These are phyloP conservation scores for Microascus cirrosus DNA, from an alignment of 2,329 filamentous ascomycete species.

Conservation along the genomic window DNA sequence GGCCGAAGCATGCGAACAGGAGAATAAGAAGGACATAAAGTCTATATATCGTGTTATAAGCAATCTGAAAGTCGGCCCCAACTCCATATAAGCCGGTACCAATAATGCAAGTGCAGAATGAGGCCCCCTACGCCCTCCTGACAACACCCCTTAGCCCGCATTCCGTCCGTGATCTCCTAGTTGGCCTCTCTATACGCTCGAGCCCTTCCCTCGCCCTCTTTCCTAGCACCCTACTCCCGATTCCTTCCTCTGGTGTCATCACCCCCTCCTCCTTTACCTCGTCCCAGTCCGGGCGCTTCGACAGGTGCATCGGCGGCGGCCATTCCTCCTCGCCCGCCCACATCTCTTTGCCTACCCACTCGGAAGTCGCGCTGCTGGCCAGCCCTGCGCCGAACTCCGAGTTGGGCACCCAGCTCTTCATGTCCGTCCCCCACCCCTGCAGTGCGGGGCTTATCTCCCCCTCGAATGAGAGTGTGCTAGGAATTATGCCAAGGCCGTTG, in stretches of 20 bases:
- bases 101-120: no score
- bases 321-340: constrained; percentile 10
- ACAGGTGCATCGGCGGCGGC: constrained; percentile 9
- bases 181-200: neutral
- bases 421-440: constrained; percentile 24
- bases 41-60: neutral
- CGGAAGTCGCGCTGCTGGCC: constrained; percentile 11
- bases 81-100: neutral
- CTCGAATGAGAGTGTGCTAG: constrained; percentile 21
- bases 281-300: neutral
- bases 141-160: neutral
- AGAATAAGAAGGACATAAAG: neutral
- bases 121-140: neutral
- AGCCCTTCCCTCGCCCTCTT: neutral
- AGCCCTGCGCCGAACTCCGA: constrained; percentile 8
- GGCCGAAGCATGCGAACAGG: no score
- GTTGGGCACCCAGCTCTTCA: constrained; percentile 21
- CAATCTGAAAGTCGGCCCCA: neutral
- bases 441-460: constrained; percentile 18
- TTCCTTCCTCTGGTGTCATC: neutral
- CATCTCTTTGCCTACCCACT: constrained; percentile 12
- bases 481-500: constrained; percentile 17
- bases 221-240: neutral
- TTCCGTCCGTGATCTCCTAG: neutral
- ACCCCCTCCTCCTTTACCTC: neutral